Conservation (phyloP, 176 grass and related monocot genomes). For the Chrysopogon serrulatus region DNA sequence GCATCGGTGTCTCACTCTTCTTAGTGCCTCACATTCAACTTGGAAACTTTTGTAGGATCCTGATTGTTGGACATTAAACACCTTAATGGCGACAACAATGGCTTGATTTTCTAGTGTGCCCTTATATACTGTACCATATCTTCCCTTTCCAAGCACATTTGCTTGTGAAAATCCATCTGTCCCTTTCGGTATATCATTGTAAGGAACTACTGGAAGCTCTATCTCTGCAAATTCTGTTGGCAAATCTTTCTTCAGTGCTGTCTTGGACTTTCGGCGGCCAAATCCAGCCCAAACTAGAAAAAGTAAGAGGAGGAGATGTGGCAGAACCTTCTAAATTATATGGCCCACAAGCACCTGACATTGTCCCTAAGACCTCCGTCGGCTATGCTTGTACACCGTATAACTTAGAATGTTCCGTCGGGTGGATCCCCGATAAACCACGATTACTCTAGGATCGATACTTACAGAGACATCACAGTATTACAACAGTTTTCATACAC, state of each 20-base stretch:
- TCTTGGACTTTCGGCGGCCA: background rate
- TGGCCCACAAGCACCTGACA: too few species aligned
- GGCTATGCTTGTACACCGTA: too few species aligned
- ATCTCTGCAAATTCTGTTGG: background rate
- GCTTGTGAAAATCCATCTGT: constrained; percentile 17
- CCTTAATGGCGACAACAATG: constrained; percentile 13
- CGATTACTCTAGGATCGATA: too few species aligned
- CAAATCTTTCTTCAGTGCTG: background rate
- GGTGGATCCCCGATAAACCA: too few species aligned
- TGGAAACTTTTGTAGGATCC: constrained; percentile 30
- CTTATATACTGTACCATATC: constrained; percentile 1
- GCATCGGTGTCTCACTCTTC: constrained; percentile 30
- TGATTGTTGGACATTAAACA: constrained; percentile 21
- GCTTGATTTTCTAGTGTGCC: background rate
- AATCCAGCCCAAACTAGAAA: background rate
- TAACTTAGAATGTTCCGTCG: too few species aligned
- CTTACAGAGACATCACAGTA: too few species aligned
- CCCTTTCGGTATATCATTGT: constrained; percentile 5
- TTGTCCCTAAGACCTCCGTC: too few species aligned
- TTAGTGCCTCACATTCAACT: constrained; percentile 36
- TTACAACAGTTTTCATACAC: too few species aligned
- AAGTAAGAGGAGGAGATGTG: background rate
- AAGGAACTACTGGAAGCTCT: background rate
- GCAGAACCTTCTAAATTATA: too few species aligned
- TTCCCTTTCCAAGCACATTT: constrained; percentile 22